Evolutionary conservation across 2,329 filamentous ascomycete genomes (phyloP), one percentile per base, ranked within the genome.

Genomic region (Didymella keratinophila): DNA sequence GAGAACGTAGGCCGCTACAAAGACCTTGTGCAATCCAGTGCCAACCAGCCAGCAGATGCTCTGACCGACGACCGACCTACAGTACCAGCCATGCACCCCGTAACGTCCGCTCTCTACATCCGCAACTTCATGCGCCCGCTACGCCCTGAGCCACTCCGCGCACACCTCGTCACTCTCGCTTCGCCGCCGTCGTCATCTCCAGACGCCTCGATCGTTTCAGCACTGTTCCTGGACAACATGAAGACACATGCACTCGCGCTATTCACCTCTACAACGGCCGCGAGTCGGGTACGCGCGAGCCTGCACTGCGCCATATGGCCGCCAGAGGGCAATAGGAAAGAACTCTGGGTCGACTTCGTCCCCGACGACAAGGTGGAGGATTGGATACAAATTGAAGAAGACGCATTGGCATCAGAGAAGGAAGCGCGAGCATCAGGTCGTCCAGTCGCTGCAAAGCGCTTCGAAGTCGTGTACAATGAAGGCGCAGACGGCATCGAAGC

Each of bases 51-150:
- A 5, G 39, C 60, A 36, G 67, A 71, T 9, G 56, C 65, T 6
- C 51, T 68, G 16, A 61, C 57, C 27, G 72, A 76, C 49, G 73
- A 76, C 55, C 67, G 71, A 7, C 67, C 68, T 28, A 70, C 74
- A 27, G 61, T 72, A 5, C 73, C 78, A 20, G 76, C 80, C 16
- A 65, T 78, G 9, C 80, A 82, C 56, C 69, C 78, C 1, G 74
- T 76, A 45, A 82, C 74, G 7, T 60, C 73, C 11, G 71, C 75
- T 16, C 81, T 98, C 45, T 98, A 97, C 78, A 95, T 98, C 67
- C 89, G 89, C 75, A 89, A 97, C 70, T 86, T 98, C 53, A 93
- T 96, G 87, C 89, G 94, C 45, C 93, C 95, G 10, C 82, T 98
- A 21, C 89, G 92, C 58, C 84, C 87, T 0, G 79, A 82, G 25